These are phyloP conservation scores for Ogataea neopini DNA, from an alignment of 805 yeast species.

Conservation along the genomic window DNA sequence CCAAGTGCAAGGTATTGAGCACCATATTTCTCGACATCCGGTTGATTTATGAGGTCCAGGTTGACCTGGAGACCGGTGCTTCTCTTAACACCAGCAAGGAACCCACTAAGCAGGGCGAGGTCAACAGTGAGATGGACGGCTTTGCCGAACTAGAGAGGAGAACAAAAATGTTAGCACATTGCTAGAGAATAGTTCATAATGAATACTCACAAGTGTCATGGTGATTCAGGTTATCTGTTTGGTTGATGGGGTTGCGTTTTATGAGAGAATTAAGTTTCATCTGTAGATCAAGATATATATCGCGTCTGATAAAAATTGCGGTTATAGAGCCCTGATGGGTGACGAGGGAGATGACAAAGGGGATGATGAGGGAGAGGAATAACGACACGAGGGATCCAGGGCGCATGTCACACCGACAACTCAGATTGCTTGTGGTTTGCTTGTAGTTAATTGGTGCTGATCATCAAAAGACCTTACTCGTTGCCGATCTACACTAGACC, in stretches of 20 bases:
- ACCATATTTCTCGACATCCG: constrained; percentile 51
- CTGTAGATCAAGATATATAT: neutral
- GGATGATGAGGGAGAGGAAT: no score
- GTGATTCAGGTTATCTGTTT: neutral
- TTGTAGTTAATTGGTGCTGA: no score
- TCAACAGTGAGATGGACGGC: constrained; percentile 59
- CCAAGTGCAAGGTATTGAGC: constrained; percentile 77
- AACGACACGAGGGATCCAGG: no score
- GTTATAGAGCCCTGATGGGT: constrained; percentile 10
- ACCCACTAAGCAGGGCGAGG: constrained; percentile 61
- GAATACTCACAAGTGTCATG: constrained; percentile 16
- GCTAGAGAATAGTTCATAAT: neutral
- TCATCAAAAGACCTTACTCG: no score
- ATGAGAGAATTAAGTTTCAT: neutral
- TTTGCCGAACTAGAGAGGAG: constrained; percentile 41
- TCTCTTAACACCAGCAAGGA: constrained; percentile 71
- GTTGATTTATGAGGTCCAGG: constrained; percentile 46
- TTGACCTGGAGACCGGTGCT: constrained; percentile 69
- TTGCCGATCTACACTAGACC: no score
- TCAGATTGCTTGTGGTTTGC: no score
- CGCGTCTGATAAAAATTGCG: constrained; percentile 2
- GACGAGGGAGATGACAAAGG: no score
- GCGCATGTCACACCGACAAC: no score
- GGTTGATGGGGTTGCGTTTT: neutral
- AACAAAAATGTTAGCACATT: neutral